Conservation (phyloP, 2,329 filamentous ascomycete genomes). For the Zasmidium cellare region DNA sequence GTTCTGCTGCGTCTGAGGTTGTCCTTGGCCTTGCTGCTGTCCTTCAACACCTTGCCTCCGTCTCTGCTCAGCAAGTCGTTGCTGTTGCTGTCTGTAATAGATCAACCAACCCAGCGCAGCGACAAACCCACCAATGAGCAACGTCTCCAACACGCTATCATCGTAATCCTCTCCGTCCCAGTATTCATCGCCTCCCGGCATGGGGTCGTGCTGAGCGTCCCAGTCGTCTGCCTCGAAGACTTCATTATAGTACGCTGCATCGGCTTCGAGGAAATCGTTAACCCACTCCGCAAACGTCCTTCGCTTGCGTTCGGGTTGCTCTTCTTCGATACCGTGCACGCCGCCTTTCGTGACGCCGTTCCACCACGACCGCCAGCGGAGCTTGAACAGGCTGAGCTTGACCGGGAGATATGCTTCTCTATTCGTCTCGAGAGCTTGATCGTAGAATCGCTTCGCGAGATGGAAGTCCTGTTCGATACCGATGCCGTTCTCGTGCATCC, state of each 20-base stretch:
- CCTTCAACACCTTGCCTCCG: slow-evolving; percentile 43
- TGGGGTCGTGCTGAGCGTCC: slow-evolving; percentile 43
- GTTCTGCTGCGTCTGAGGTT: slow-evolving; percentile 20
- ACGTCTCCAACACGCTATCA: slow-evolving; percentile 78
- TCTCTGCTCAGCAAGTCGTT: slow-evolving; percentile 48
- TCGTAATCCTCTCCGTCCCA: slow-evolving; percentile 61
- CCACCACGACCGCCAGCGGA: slow-evolving; percentile 86
- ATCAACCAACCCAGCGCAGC: slow-evolving; percentile 74
- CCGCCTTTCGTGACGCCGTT: slow-evolving; percentile 89
- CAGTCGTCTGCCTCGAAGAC: slow-evolving; percentile 55
- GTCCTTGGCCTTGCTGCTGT: slow-evolving; percentile 37
- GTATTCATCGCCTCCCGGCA: slow-evolving; percentile 54
- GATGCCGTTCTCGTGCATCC: slow-evolving; percentile 99
- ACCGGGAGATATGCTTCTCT: slow-evolving; percentile 90
- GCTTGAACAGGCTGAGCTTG: slow-evolving; percentile 80
- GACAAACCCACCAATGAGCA: slow-evolving; percentile 78
- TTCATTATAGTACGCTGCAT: slow-evolving; percentile 42
- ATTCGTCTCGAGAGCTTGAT: slow-evolving; percentile 87
- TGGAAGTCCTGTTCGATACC: slow-evolving; percentile 95
- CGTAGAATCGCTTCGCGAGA: slow-evolving; percentile 93
- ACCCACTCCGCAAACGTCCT: slow-evolving; percentile 74
- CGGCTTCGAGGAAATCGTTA: slow-evolving; percentile 72
- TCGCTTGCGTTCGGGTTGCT: slow-evolving; percentile 45
- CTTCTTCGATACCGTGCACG: slow-evolving; percentile 88
- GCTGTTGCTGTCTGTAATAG: slow-evolving; percentile 74